Percentiles rank a stretch among this genome's conserved stretches.
Evolutionary conservation across 139 green algal genomes (phyloP).

Genomic region (Zygnema cylindricum): DNA sequence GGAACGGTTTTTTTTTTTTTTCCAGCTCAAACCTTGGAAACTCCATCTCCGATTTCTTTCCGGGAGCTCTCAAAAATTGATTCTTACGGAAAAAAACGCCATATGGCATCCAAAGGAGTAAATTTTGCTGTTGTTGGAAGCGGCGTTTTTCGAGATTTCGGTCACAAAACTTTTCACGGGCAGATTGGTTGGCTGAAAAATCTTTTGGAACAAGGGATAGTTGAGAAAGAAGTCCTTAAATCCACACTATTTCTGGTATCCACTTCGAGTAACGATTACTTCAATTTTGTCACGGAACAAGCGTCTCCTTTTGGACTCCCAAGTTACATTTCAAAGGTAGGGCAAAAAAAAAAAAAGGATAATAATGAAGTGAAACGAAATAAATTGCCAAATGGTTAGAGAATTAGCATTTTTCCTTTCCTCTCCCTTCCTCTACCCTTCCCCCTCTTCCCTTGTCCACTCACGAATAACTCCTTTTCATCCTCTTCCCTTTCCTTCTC

Average conservation of each 20-base stretch:
- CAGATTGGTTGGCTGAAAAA: neutral
- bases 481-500: too few relatives aligned
- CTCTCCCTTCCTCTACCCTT: too few relatives aligned
- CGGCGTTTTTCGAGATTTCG: constrained; percentile 7
- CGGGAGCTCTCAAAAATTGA: neutral
- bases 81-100: neutral
- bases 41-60: neutral
- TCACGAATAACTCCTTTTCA: too few relatives aligned
- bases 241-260: neutral
- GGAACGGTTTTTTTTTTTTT: too few relatives aligned
- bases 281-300: neutral
- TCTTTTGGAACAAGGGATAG: neutral
- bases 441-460: too few relatives aligned
- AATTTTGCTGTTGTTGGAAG: constrained; percentile 13
- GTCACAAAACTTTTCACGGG: neutral
- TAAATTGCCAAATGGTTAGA: too few relatives aligned
- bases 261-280: constrained; percentile 17
- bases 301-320: neutral
- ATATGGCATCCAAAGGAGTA: neutral
- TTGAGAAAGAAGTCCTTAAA: neutral
- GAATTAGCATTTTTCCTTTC: too few relatives aligned
- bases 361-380: too few relatives aligned
- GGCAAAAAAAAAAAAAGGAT: too few relatives aligned
- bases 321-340: neutral
- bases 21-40: too few relatives aligned